These are phyloP conservation scores for Saccharomycodes ludwigii DNA, from an alignment of 805 yeast genomes.

Conservation along the genomic window DNA sequence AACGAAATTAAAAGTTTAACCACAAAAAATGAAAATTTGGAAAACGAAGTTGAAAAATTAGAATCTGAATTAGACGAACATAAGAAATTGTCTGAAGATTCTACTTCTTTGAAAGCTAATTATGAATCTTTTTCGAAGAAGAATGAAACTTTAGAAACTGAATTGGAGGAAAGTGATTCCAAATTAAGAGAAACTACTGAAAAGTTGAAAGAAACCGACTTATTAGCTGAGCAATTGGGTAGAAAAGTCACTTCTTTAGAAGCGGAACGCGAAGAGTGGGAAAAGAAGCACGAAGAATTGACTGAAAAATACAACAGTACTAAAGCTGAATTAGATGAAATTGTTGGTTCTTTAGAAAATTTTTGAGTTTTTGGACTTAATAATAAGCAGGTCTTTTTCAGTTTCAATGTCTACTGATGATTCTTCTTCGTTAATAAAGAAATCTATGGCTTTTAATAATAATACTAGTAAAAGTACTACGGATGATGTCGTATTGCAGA, in stretches of 20 bases:
- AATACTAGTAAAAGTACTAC: too few species aligned
- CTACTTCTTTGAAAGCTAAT: constrained; percentile 74
- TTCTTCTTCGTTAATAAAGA: too few species aligned
- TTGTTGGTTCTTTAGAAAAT: constrained; percentile 85
- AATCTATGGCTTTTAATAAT: too few species aligned
- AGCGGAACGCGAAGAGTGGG: constrained; percentile 83
- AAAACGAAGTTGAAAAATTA: constrained; percentile 61
- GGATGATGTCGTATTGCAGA: too few species aligned
- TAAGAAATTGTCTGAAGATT: constrained; percentile 83
- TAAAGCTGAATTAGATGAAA: constrained; percentile 90
- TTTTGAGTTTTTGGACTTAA: constrained; percentile 13
- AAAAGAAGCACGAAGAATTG: constrained; percentile 82
- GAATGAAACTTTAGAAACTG: constrained; percentile 79
- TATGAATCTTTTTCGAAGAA: constrained; percentile 88
- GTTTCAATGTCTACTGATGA: too few species aligned
- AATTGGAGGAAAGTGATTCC: constrained; percentile 80
- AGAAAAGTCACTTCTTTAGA: constrained; percentile 88
- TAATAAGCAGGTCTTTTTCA: too few species aligned
- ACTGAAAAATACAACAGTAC: constrained; percentile 71
- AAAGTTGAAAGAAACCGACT: constrained; percentile 88
- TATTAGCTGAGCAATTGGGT: constrained; percentile 92
- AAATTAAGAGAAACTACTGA: constrained; percentile 88
- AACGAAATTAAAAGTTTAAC: constrained; percentile 88
- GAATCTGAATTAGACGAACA: constrained; percentile 63
- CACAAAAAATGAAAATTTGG: constrained; percentile 83